Base-by-base conservation (phyloP, 1,139 yeast genomes). In the Protomyces lactucae-debilis region DNA sequence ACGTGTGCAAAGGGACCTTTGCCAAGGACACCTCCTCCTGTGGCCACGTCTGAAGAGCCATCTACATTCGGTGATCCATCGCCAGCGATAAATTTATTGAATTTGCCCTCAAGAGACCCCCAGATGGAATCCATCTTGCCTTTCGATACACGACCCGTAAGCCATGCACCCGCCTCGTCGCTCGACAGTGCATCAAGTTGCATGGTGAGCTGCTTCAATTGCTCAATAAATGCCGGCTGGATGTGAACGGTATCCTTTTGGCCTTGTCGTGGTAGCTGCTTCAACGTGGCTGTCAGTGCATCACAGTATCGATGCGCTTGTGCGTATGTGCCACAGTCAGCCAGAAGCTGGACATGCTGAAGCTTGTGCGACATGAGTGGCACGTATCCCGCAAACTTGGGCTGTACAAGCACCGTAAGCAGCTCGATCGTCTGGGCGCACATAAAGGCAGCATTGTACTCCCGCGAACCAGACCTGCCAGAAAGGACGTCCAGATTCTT, bases 1-100 rank as follows among this genome's bases (percentile, higher is more conserved):
- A 64, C 67, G 60, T 61, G 67, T 48, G 59, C 66, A 52, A 51
- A 65, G 3, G 78, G 67, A 8, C 76, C 76, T n/a, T 70, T 69
- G 3, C 66, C 67, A 14, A 37, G 16, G 8, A 43, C 48, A 68
- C 70, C 18, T 68, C 68, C 8, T 69, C 72, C 53, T 39, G 35
- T 23, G 40, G 55, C 46, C 35, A 21, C 43, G 35, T 55, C 60
- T 28, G 43, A 35, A 28, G 39, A 23, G 8, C 32, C 16, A 2
- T 56, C 54, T 4, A 36, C 54, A 16, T 14, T 39, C n/a, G 43
- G 8, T 18, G 48, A 18, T 14, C 35, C 40, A 35, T 89, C 97
- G 12, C 98, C 99, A 2, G 96, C 89, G 68, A 93, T 93, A 73
- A 92, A 89, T 74, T 90, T 90, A 71, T 83, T 84, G 72, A 86